phyloP scores from a whole-genome alignment of 208 protist species.

The Leishmania gerbilli region DNA sequence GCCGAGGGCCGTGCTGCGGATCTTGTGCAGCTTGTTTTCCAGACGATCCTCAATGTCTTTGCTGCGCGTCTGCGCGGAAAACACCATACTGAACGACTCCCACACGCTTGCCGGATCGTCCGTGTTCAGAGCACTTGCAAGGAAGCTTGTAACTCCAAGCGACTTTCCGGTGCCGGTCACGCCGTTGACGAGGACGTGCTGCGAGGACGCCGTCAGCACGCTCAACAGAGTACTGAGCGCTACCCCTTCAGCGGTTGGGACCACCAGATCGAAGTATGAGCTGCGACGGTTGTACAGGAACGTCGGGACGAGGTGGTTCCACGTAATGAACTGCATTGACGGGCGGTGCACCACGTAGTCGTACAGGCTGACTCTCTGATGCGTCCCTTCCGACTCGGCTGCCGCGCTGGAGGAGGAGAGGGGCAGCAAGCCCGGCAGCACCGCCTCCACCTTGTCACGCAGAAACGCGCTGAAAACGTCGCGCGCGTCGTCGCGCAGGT shows the following conservation, averaged over 20 bases:
- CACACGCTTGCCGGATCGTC: constrained; percentile 82
- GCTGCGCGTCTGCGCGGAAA: constrained; percentile 94
- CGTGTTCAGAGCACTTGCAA: constrained; percentile 56
- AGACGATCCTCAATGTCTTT: constrained; percentile 94
- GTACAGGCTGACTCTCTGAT: constrained; percentile 77
- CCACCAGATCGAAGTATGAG: constrained; percentile 95
- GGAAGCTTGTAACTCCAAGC: constrained; percentile 72
- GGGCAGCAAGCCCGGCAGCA: constrained; percentile 61
- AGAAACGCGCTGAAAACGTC: constrained; percentile 90
- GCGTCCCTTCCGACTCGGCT: background rate
- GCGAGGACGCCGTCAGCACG: constrained; percentile 69
- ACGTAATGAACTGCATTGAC: constrained; percentile 89
- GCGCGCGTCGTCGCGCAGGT: constrained; percentile 87
- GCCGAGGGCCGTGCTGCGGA: constrained; percentile 86
- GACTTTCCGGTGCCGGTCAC: constrained; percentile 97
- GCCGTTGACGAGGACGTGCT: constrained; percentile 92
- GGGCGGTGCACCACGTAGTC: constrained; percentile 93
- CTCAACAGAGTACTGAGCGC: constrained; percentile 82
- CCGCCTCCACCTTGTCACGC: constrained; percentile 57
- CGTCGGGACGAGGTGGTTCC: constrained; percentile 89
- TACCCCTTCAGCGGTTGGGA: constrained; percentile 95
- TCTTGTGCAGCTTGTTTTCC: constrained; percentile 94
- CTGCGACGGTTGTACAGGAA: constrained; percentile 86
- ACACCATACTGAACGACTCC: constrained; percentile 90
- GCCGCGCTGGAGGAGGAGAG: background rate